phyloP scores from a whole-genome alignment of 2,329 filamentous ascomycete species.

The Escovopsis sp. region DNA sequence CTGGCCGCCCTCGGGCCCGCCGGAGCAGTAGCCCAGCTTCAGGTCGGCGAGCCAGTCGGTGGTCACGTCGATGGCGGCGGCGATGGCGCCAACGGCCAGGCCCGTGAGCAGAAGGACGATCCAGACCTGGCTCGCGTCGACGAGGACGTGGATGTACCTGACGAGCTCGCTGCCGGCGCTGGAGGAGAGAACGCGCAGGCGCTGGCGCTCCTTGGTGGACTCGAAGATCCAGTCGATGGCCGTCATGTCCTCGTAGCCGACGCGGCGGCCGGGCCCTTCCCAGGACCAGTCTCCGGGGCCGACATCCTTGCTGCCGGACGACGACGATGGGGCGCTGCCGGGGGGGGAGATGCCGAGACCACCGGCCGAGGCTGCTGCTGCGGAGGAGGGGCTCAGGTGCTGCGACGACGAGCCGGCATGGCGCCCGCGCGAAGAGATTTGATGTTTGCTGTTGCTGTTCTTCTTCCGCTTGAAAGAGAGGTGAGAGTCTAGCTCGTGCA shows the following conservation, averaged over 20 bases:
- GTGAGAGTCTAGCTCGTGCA: slow-evolving; percentile 34
- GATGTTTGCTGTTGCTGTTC: too few relatives aligned
- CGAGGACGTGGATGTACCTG: slow-evolving; percentile 56
- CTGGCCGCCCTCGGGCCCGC: slow-evolving; percentile 56
- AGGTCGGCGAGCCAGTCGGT: slow-evolving; percentile 90
- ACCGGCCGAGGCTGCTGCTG: too few relatives aligned
- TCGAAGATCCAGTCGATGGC: slow-evolving; percentile 99
- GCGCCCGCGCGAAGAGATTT: too few relatives aligned
- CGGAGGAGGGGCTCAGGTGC: slow-evolving; percentile 1
- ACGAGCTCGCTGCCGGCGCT: slow-evolving; percentile 53
- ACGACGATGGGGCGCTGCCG: slow-evolving; percentile 2
- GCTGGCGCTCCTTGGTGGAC: slow-evolving; percentile 88
- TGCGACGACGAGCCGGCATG: not conserved
- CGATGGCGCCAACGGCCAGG: slow-evolving; percentile 67
- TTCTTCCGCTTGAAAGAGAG: slow-evolving; percentile 61
- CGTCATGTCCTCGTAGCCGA: slow-evolving; percentile 90
- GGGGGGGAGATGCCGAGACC: not conserved
- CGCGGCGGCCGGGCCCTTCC: slow-evolving; percentile 75
- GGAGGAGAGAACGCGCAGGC: slow-evolving; percentile 61
- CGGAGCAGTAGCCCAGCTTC: slow-evolving; percentile 78
- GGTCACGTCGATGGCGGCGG: slow-evolving; percentile 77
- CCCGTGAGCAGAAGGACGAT: slow-evolving; percentile 75
- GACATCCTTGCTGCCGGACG: too few relatives aligned
- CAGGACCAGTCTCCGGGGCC: slow-evolving; percentile 59
- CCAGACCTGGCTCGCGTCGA: slow-evolving; percentile 88